Evolutionary conservation across 495 filamentous ascomycete species (phyloP).

Genomic region (Penicillium daleae): DNA sequence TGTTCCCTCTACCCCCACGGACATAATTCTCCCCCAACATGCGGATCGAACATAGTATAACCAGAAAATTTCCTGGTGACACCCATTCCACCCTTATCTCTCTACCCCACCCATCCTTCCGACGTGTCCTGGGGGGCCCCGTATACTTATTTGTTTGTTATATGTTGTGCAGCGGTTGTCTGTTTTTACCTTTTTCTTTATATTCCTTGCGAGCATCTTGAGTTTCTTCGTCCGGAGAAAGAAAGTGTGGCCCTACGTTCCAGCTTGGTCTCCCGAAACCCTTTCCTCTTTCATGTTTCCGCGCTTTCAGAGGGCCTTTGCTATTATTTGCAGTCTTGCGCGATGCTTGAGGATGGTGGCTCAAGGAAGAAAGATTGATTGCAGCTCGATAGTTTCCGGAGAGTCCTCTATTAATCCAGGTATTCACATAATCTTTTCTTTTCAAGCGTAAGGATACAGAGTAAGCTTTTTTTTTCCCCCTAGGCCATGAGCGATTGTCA

Average conservation of each 20-base stretch:
- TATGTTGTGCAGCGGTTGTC: constrained; percentile 31
- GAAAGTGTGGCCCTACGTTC: constrained; percentile 12
- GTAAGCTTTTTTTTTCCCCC: background rate
- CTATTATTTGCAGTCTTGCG: constrained; percentile 3
- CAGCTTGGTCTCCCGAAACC: constrained; percentile 19
- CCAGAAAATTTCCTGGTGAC: constrained; percentile 23
- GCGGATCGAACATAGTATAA: constrained; percentile 38
- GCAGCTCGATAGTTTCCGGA: constrained; percentile 28
- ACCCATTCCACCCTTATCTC: constrained; percentile 6
- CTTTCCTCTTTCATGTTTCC: background rate
- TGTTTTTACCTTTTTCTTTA: constrained; percentile 8
- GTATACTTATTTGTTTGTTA: constrained; percentile 35
- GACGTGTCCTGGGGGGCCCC: constrained; percentile 20
- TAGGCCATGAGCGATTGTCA: too few relatives aligned
- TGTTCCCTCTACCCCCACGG: constrained; percentile 24
- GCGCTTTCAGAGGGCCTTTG: constrained; percentile 4
- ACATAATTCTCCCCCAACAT: constrained; percentile 31
- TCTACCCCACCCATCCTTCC: constrained; percentile 19
- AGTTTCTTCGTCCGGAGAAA: constrained; percentile 24
- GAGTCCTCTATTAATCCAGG: constrained; percentile 31
- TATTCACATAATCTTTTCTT: constrained; percentile 21
- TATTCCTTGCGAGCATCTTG: constrained; percentile 24
- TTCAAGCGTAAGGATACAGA: background rate
- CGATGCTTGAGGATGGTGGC: background rate
- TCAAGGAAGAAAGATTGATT: constrained; percentile 22